Percentiles rank a stretch among this genome's conserved stretches.
phyloP scores from a whole-genome alignment of 345 rosid genomes.

The Arabis hirsuta region DNA sequence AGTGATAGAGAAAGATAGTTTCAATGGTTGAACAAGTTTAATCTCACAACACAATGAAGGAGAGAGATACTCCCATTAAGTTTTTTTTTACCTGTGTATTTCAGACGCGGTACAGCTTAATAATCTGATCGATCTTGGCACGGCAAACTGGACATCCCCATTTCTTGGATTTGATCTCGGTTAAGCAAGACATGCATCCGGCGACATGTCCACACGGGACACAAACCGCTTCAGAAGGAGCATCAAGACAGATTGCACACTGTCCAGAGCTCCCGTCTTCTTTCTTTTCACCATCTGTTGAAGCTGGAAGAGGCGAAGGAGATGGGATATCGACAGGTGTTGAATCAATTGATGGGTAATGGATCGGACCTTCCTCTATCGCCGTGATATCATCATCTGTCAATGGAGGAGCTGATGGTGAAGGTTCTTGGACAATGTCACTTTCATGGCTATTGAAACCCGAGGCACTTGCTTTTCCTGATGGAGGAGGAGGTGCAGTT shows the following conservation, averaged over 20 bases:
- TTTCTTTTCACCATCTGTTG: conserved; percentile 51
- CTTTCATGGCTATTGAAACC: conserved; percentile 40
- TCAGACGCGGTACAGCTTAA: conserved; percentile 81
- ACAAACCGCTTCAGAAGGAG: conserved; percentile 91
- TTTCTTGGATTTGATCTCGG: conserved; percentile 79
- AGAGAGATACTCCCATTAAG: conserved; percentile 15
- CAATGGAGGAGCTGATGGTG: conserved; percentile 72
- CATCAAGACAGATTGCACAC: conserved; percentile 87
- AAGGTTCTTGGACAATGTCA: conserved; percentile 39
- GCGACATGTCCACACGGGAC: conserved; percentile 99
- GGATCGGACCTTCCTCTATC: conserved; percentile 65
- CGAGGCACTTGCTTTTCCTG: conserved; percentile 44
- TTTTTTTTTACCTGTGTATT: conserved; percentile 20
- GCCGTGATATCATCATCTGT: conserved; percentile 46
- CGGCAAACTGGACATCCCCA: conserved; percentile 98
- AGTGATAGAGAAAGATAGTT: conserved; percentile 27
- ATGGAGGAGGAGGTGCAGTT: conserved; percentile 36
- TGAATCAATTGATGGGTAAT: conserved; percentile 77
- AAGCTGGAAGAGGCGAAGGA: conserved; percentile 20
- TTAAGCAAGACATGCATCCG: conserved; percentile 93
- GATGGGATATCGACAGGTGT: conserved; percentile 56
- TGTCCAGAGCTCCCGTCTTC: conserved; percentile 56
- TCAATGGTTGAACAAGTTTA: conserved; percentile 24
- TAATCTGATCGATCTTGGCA: conserved; percentile 75
- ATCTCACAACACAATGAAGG: conserved; percentile 31